Base-by-base conservation (phyloP, 2,329 filamentous ascomycete genomes). In the Fusarium pininemorale region DNA sequence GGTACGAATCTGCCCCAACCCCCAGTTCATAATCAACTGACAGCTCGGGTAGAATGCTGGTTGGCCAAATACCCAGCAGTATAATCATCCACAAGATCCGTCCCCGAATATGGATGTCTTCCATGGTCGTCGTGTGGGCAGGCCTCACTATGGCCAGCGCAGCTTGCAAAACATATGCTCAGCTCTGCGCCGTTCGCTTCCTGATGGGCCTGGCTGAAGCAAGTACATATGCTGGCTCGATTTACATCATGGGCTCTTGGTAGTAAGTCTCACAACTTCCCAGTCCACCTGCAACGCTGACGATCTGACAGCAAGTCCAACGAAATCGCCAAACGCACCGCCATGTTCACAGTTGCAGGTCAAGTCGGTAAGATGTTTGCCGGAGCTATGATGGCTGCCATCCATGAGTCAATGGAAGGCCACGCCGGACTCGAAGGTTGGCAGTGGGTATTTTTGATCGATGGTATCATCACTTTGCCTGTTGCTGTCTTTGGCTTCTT, bases 41-140 rank as follows among this genome's bases (percentile, higher is more conserved):
- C 32, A 35, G 14, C 1, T 35, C 32, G 32, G 32, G 7, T 35
- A 35, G 32, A 9, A 35, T 84, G 71, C 75, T 83, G 18, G 78
- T 90, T 8, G 89, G 89, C 2, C 89, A 91, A 73, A 82, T 91
- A 38, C 89, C 89, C 0, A 87, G 85, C 50, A 89, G 88, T 66
- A 77, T 91, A 9, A 88, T 88, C 6, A 83, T 92, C 10, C 88
- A 91, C 76, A 89, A 91, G 71, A 78, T 92, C 59, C 85, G 85
- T 32, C 90, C 90, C 1, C 84, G 89, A 11, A 83, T 88, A 70
- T 91, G 89, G 82, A 89, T 90, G 73, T 89, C 89, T 0, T 76
- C 83, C 15, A 90, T 89, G 84, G 89, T 90, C 82, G 63, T 90
- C 18, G 70, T 87, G 51, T 92, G 90, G 91, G 89, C 87, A 3